A percentile compares a stretch with the other conserved stretches of the same genome.
phyloP scores from a whole-genome alignment of 129 eudicot species.

The Tagetes erecta region DNA sequence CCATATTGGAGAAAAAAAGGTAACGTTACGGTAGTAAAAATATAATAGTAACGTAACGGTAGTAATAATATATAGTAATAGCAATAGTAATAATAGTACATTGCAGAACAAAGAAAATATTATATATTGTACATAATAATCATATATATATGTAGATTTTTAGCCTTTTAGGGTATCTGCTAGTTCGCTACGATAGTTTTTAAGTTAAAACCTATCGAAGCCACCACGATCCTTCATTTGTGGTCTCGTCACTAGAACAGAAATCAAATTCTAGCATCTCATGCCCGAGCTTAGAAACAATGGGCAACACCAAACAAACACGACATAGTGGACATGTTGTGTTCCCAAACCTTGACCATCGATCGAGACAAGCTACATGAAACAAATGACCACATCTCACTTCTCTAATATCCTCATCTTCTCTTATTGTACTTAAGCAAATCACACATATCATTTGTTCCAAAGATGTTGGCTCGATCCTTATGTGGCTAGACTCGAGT shows the following conservation, averaged over 20 bases:
- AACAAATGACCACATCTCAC: slow-evolving; percentile 40
- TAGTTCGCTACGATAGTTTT: not conserved
- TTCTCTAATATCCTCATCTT: slow-evolving; percentile 36
- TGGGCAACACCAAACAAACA: slow-evolving; percentile 24
- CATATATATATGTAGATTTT: too few relatives aligned
- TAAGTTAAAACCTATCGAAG: slow-evolving; percentile 17
- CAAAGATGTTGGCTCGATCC: not conserved
- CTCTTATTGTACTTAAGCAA: slow-evolving; percentile 34
- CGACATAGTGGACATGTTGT: slow-evolving; percentile 43
- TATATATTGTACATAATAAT: too few relatives aligned
- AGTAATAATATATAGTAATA: too few relatives aligned
- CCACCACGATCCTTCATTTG: slow-evolving; percentile 29
- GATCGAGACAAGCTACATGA: slow-evolving; percentile 43
- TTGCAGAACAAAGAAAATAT: too few relatives aligned
- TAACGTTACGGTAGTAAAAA: too few relatives aligned
- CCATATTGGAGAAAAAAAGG: too few relatives aligned
- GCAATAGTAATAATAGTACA: too few relatives aligned
- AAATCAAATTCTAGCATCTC: slow-evolving; percentile 18
- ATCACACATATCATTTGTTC: slow-evolving; percentile 36
- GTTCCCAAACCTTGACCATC: slow-evolving; percentile 33
- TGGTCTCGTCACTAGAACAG: not conserved
- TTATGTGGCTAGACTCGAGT: not conserved
- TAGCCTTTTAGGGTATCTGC: not conserved
- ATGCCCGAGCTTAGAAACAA: slow-evolving; percentile 15
- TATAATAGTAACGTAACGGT: too few relatives aligned